Evolutionary conservation across 2,329 filamentous ascomycete genomes (phyloP), one percentile per base, ranked within the genome.

Genomic region (Verticillium nonalfalfae): DNA sequence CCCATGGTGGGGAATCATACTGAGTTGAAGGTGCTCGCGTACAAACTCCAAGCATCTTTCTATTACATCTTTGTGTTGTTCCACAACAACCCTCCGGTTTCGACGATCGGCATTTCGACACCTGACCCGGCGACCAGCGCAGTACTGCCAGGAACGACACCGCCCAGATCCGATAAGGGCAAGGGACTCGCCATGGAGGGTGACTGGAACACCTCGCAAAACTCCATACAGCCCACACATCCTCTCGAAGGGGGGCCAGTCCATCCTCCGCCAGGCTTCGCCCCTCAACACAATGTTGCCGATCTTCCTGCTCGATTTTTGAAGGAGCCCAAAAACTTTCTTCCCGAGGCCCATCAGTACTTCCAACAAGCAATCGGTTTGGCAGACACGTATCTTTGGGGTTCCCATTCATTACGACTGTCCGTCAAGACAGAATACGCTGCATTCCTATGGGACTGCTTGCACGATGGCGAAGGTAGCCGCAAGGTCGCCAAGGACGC

Each of bases 41-140:
- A 92, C 73, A 99, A 98, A 75, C 83, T 99, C 14, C 88, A 92
- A 63, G 95, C 95, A 15, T 96, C 92, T 21, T 96, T 98, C 72
- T 95, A 96, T 69, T 94, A 99, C 77, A 92, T 99, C 66, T 97
- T 97, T 73, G 95, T 96, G 60, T 84, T 98, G 13, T 98, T 97
- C 72, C 92, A 97, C 78, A 97, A 97, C 75, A 87, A 91, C 59
- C 94, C 94, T 0, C 83, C 89, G 0, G 85, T 97, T 61, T 88
- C 87, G 55, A 79, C 82, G 39, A 81, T 85, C 69, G 82, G 82
- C 21, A 77, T 84, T 62, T 78, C 79, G 64, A 80, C 79, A 0
- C 78, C 81, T 13, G 80, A 82, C 58, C 68, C 71, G 3, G 72
- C 78, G 57, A 75, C 73, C 14, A 73, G 73, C 64, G 69, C 72